phyloP scores from a whole-genome alignment of 2,329 filamentous ascomycete species.

The Alternaria longipes region DNA sequence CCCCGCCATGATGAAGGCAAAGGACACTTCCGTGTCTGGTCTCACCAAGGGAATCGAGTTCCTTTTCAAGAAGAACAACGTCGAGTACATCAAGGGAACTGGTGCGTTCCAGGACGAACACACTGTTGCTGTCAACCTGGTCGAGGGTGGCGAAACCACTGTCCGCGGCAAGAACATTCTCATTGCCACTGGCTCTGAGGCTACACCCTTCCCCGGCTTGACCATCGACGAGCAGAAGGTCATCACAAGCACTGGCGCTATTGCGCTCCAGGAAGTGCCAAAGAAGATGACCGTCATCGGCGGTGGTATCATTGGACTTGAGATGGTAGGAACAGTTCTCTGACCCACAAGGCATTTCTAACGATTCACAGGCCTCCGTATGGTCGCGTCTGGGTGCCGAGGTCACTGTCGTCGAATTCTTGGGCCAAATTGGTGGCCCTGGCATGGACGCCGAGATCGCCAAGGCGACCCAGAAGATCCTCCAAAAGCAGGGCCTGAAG shows the following conservation, averaged over 20 bases:
- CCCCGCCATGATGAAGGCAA: constrained; percentile 96
- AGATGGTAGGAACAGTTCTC: constrained; percentile 73
- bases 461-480: constrained; percentile 89
- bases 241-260: constrained; percentile 93
- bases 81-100: constrained; percentile 96
- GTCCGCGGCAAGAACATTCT: constrained; percentile 95
- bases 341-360: constrained; percentile 27
- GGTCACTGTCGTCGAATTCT: constrained; percentile 97
- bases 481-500: constrained; percentile 95
- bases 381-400: constrained; percentile 94
- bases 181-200: constrained; percentile 94
- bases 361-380: constrained; percentile 72
- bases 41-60: constrained; percentile 98
- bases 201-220: constrained; percentile 94
- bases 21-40: constrained; percentile 87
- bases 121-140: constrained; percentile 88
- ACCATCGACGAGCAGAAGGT: constrained; percentile 98
- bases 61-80: constrained; percentile 98
- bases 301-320: constrained; percentile 97
- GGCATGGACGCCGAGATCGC: constrained; percentile 96
- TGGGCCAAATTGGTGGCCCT: constrained; percentile 94
- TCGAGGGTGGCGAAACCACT: constrained; percentile 89
- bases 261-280: constrained; percentile 87
- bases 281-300: constrained; percentile 98
- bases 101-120: constrained; percentile 88